Evolutionary conservation across 1,284 basidiomycete species (phyloP).

Genomic region (Puccinia coronata): DNA sequence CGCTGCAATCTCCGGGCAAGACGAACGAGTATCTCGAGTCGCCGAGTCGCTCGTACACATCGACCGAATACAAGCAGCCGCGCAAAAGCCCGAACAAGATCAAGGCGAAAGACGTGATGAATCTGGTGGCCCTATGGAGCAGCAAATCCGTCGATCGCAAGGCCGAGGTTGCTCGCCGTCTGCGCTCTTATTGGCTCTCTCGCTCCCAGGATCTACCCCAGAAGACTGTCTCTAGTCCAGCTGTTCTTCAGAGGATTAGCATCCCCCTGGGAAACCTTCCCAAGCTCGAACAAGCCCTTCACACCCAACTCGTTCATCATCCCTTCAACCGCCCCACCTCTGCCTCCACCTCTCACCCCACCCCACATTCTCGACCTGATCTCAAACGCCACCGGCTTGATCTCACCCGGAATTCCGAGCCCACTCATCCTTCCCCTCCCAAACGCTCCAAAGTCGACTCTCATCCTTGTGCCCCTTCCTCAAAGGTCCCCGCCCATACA

Average conservation of each 20-base stretch:
- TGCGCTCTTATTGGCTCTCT: conserved; percentile 2
- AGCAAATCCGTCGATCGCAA: conserved; percentile 25
- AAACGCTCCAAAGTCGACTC: conserved; percentile 14
- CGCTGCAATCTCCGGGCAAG: conserved; percentile 16
- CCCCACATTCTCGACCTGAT: not conserved
- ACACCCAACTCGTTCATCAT: not conserved
- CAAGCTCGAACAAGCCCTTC: not conserved
- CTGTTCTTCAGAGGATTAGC: not conserved
- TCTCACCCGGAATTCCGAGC: not conserved
- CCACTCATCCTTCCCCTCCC: not conserved
- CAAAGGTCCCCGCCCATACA: not conserved
- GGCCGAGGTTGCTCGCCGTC: not conserved
- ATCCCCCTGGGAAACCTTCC: not conserved
- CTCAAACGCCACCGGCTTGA: not conserved
- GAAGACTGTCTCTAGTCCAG: not conserved
- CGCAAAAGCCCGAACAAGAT: not conserved
- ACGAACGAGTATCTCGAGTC: not conserved
- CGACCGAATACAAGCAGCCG: not conserved
- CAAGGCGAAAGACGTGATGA: conserved; percentile 30
- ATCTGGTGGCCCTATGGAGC: conserved; percentile 36
- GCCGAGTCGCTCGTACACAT: not conserved
- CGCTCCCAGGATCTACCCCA: not conserved
- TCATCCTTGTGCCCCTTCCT: not conserved
- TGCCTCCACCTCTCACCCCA: not conserved
- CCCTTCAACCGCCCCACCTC: not conserved